phyloP scores from a whole-genome alignment of 139 green algal genomes.

The Desmodesmus armatus region DNA sequence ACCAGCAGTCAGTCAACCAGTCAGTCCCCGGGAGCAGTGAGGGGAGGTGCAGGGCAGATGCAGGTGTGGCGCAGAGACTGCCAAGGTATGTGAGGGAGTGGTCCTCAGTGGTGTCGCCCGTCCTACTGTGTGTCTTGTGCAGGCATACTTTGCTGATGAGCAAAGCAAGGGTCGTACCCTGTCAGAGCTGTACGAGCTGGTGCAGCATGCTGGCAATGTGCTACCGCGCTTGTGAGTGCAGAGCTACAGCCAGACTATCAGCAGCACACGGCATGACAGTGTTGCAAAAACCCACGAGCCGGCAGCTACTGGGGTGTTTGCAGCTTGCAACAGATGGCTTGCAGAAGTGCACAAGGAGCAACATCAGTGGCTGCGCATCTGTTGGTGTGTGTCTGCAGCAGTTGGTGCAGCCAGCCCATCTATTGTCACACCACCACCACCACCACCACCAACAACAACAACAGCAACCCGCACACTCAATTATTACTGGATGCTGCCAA shows the following conservation, averaged over 20 bases:
- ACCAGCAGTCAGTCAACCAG: too few species aligned
- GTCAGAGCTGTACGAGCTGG: constrained; percentile 93
- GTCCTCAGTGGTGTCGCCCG: neutral
- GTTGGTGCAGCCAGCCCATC: neutral
- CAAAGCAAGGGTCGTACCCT: constrained; percentile 72
- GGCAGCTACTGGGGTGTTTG: too few species aligned
- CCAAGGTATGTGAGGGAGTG: too few species aligned
- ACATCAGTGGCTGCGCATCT: neutral
- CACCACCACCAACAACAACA: too few species aligned
- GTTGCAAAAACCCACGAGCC: neutral
- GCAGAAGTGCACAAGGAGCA: neutral
- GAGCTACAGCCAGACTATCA: neutral
- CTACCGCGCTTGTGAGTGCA: constrained; percentile 89
- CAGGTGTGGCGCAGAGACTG: too few species aligned
- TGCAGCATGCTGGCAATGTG: constrained; percentile 97
- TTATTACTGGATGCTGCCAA: too few species aligned
- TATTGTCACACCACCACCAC: neutral
- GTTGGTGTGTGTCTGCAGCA: neutral
- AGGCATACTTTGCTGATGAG: constrained; percentile 90
- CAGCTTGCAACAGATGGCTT: neutral
- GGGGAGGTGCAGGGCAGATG: too few species aligned
- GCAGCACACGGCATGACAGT: neutral
- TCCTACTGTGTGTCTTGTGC: constrained; percentile 6
- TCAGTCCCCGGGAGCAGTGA: too few species aligned
- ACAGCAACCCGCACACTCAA: too few species aligned